Evolutionary conservation across 805 yeast genomes (phyloP), one percentile per base, ranked within the genome.

Genomic region (Cyberlindnera euphorbiiphila): DNA sequence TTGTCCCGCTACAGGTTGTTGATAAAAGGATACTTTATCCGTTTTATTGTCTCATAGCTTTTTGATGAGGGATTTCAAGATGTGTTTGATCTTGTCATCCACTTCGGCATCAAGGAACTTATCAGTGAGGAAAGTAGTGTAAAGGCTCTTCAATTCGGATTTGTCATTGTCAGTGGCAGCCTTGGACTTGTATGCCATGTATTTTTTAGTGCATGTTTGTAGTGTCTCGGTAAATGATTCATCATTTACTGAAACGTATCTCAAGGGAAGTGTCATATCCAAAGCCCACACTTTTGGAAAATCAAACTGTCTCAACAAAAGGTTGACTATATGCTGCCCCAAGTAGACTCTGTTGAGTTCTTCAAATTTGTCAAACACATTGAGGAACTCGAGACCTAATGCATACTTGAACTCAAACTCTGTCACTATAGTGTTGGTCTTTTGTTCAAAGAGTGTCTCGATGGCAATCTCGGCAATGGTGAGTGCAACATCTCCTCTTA

Each of bases 131-230:
- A 43, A 50, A 3, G 41, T 35, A 2, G 46, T 24, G 29, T 33
- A 42, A 15, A 45, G 32, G n/a, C 46, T 45, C 37, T 62, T 66
- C 32, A 77, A 51, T 18, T 55, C 49, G 12, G 53, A 57, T 32
- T 61, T 60, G 35, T 59, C 56, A 11, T 27, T 34, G 25, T 56
- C 59, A 32, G 57, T 56, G 29, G 44, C 48, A n/a, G 62, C 41
- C 53, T 71, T 79, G 46, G 56, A 48, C 45, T 72, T 69, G 54
- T 76, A 78, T 8, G 86, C 81, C 45, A 75, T 65, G 55, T 76
- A 85, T 53, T 79, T 77, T 54, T 81, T 84, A 29, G 87, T 83
- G 14, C 88, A 69, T 16, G 71, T 68, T 61, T 85, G 86, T 52
- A 89, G 68, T 34, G 65, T 59, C 34, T 71, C 78, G 14, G 84